Evolutionary conservation across 2,329 filamentous ascomycete species (phyloP).

Genomic region (Trichoderma sp.): DNA sequence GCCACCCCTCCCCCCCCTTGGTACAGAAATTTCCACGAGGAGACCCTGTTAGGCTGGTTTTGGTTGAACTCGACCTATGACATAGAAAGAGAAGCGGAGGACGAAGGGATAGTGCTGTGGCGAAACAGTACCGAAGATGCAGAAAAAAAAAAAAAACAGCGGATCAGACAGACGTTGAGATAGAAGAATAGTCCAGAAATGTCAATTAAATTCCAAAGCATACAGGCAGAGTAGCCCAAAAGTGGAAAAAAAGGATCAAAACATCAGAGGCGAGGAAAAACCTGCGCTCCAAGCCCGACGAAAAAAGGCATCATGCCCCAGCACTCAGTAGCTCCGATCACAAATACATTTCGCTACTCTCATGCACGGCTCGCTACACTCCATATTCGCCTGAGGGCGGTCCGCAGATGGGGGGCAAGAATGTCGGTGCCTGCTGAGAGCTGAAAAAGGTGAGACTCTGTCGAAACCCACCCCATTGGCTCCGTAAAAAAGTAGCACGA

Average conservation of each 20-base stretch:
- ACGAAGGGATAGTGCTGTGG: constrained; percentile 2
- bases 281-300: neutral
- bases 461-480: constrained; percentile 14
- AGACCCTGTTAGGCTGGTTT: constrained; percentile 26
- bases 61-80: constrained; percentile 8
- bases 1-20: constrained; percentile 17
- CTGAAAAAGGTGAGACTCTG: constrained; percentile 17
- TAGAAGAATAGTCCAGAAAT: neutral
- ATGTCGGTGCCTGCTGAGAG: constrained; percentile 9
- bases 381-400: neutral
- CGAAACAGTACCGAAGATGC: neutral
- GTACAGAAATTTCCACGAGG: constrained; percentile 24
- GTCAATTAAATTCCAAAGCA: neutral
- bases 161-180: neutral
- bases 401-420: neutral
- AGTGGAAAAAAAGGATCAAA: neutral
- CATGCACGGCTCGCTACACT: neutral
- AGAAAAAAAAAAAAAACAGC: neutral
- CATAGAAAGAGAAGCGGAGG: constrained; percentile 10
- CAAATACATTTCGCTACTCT: neutral
- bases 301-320: neutral
- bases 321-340: neutral
- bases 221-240: neutral
- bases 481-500: constrained; percentile 4
- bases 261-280: neutral